These are phyloP conservation scores for Lentinula novae-zelandiae DNA, from an alignment of 1,284 basidiomycete genomes.

Conservation along the genomic window DNA sequence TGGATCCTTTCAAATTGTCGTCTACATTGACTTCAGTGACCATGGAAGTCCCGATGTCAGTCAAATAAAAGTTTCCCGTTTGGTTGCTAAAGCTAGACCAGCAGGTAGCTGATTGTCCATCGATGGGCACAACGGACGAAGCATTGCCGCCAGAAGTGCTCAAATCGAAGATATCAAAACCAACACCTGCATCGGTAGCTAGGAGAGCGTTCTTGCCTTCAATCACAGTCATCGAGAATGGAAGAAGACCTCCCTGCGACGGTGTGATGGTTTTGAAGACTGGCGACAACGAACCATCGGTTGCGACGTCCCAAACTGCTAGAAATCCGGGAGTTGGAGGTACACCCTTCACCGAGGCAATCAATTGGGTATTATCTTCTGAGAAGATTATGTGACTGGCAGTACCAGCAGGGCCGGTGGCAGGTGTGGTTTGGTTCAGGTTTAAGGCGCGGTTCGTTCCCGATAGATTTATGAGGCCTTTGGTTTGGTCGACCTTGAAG, in stretches of 20 bases:
- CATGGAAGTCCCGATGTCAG: slow-evolving; percentile 37
- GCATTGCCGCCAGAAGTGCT: slow-evolving; percentile 11
- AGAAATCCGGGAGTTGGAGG: slow-evolving; percentile 44
- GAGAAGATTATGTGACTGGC: slow-evolving; percentile 42
- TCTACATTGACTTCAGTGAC: slow-evolving; percentile 47
- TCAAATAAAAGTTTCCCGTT: slow-evolving; percentile 48
- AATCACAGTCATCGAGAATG: slow-evolving; percentile 46
- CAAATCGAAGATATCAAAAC: slow-evolving; percentile 44
- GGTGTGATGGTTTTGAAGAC: slow-evolving; percentile 35
- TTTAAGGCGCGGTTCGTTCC: slow-evolving; percentile 38
- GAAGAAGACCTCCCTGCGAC: slow-evolving; percentile 35
- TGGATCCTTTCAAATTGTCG: slow-evolving; percentile 36
- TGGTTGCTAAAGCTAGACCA: slow-evolving; percentile 43
- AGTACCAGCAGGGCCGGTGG: slow-evolving; percentile 36
- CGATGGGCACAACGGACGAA: slow-evolving; percentile 33
- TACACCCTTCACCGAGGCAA: slow-evolving; percentile 45
- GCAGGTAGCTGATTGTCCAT: slow-evolving; percentile 43
- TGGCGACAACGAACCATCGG: slow-evolving; percentile 37
- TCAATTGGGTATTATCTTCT: slow-evolving; percentile 37
- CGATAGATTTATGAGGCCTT: slow-evolving; percentile 33
- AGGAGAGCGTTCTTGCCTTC: slow-evolving; percentile 43
- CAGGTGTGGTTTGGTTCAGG: slow-evolving; percentile 43
- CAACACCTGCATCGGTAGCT: slow-evolving; percentile 41
- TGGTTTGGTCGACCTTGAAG: slow-evolving; percentile 36
- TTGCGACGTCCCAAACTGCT: slow-evolving; percentile 41